Conservation (phyloP, 495 filamentous ascomycete species). For the Tuber borchii region DNA sequence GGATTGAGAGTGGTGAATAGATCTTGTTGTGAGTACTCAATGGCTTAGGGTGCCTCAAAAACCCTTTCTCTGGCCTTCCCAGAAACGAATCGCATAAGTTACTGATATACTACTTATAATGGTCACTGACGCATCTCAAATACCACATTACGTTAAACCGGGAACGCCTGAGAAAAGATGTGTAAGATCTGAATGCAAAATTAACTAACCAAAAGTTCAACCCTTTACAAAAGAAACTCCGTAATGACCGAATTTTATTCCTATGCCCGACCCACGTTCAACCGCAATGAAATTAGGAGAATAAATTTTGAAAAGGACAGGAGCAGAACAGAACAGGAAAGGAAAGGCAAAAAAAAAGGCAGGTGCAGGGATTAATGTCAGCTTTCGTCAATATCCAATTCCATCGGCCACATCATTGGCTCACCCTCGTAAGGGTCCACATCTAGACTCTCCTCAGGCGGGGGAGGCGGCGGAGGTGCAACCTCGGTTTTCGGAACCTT, state of each 20-base stretch:
- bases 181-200: background rate
- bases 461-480: background rate
- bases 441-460: background rate
- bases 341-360: background rate
- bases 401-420: slow-evolving; percentile 1
- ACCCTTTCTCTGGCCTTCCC: background rate
- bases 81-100: background rate
- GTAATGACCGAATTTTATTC: background rate
- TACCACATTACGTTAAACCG: background rate
- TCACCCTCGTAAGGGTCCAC: background rate
- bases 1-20: background rate
- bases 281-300: background rate
- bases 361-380: background rate
- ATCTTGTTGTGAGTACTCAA: background rate
- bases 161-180: background rate
- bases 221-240: background rate
- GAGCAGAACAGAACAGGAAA: background rate
- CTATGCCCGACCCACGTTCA: background rate
- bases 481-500: background rate
- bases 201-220: background rate
- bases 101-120: background rate
- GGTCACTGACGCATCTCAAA: background rate
- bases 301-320: background rate
- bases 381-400: background rate
- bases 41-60: background rate